phyloP scores from a whole-genome alignment of 495 filamentous ascomycete genomes.

The Neurospora terricola region DNA sequence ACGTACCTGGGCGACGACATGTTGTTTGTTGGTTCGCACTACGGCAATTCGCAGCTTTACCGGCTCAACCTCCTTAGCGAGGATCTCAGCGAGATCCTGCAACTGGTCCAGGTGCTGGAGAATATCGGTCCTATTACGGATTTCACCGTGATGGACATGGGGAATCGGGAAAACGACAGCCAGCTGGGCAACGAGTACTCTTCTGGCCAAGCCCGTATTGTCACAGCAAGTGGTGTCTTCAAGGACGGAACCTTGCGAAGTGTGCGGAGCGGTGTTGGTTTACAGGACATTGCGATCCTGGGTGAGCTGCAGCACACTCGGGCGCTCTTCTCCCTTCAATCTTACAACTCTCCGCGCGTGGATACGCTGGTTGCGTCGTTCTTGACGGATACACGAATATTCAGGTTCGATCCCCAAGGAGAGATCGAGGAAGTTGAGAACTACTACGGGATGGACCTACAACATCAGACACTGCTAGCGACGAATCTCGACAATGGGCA shows the following conservation, averaged over 20 bases:
- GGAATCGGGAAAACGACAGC: conserved; percentile 63
- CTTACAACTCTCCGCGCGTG: conserved; percentile 31
- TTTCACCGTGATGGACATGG: conserved; percentile 91
- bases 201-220: conserved; percentile 87
- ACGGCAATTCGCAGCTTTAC: conserved; percentile 83
- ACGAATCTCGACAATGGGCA: conserved; percentile 49
- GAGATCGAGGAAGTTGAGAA: conserved; percentile 77
- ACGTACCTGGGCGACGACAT: conserved; percentile 68
- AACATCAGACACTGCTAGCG: conserved; percentile 64
- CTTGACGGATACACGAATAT: conserved; percentile 73
- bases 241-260: conserved; percentile 79
- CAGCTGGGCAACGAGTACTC: conserved; percentile 75
- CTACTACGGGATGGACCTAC: conserved; percentile 58
- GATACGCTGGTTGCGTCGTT: conserved; percentile 77
- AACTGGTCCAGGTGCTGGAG: conserved; percentile 63
- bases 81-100: conserved; percentile 31
- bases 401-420: conserved; percentile 62
- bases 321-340: conserved; percentile 49
- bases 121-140: conserved; percentile 90
- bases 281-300: conserved; percentile 79
- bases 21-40: conserved; percentile 84
- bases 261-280: conserved; percentile 84
- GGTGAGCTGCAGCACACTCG: conserved; percentile 69
- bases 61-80: conserved; percentile 36
- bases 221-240: conserved; percentile 82